phyloP scores from a whole-genome alignment of 2,329 filamentous ascomycete genomes.

The Colletotrichum karsti region DNA sequence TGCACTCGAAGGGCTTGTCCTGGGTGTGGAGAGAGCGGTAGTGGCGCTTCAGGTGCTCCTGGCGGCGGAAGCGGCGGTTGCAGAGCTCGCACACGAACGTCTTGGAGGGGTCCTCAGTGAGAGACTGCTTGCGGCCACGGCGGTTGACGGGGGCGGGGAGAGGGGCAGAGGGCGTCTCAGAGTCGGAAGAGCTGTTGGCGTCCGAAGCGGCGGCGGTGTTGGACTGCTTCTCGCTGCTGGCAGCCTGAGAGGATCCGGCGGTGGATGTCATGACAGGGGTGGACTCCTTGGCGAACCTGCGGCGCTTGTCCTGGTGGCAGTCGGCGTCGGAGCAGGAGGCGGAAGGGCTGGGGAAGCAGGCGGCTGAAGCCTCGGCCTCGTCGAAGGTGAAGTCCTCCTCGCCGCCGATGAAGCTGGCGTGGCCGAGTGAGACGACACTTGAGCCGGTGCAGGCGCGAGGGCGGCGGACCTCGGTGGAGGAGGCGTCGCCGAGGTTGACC shows the following conservation, averaged over 20 bases:
- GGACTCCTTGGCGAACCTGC: constrained; percentile 56
- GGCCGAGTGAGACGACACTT: constrained; percentile 73
- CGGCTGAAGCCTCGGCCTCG: constrained; percentile 69
- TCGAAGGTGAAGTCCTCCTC: constrained; percentile 81
- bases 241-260: constrained; percentile 43
- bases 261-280: constrained; percentile 54
- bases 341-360: constrained; percentile 70
- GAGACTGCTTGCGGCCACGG: constrained; percentile 96
- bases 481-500: constrained; percentile 32
- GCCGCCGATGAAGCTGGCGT: constrained; percentile 77
- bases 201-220: constrained; percentile 41
- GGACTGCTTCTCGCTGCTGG: constrained; percentile 44
- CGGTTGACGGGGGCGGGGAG: constrained; percentile 76
- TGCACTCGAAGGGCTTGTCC: constrained; percentile 98
- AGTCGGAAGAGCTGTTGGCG: constrained; percentile 49
- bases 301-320: constrained; percentile 64
- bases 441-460: constrained; percentile 74
- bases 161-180: constrained; percentile 52
- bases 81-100: constrained; percentile 97
- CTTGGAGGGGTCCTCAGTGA: constrained; percentile 98
- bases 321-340: constrained; percentile 60
- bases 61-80: constrained; percentile 95
- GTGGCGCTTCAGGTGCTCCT: constrained; percentile 98
- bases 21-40: constrained; percentile 98
- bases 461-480: constrained; percentile 72